A percentile compares a stretch with the other conserved stretches of the same genome.
phyloP scores from a whole-genome alignment of 441 rosid species.

The Gossypium davidsonii region DNA sequence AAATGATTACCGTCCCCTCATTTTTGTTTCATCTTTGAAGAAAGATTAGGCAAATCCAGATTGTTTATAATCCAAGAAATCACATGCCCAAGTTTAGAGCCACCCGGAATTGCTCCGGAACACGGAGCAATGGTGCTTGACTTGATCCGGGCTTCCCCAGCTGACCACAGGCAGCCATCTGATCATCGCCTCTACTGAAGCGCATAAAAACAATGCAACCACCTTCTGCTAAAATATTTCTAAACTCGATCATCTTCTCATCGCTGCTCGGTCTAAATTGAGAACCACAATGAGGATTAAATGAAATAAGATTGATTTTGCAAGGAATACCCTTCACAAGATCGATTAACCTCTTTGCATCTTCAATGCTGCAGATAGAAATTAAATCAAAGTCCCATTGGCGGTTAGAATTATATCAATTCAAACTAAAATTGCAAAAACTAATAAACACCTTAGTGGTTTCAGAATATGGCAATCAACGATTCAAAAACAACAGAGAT shows the following conservation, averaged over 20 bases:
- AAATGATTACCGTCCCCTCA: not conserved
- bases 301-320: conserved; percentile 85
- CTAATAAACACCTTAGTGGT: not conserved
- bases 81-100: conserved; percentile 32
- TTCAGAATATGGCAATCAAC: not conserved
- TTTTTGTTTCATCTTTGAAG: not conserved
- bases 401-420: conserved; percentile 9
- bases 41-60: not conserved
- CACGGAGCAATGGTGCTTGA: conserved; percentile 65
- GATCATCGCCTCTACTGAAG: conserved; percentile 74
- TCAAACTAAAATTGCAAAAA: not conserved
- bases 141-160: conserved; percentile 65
- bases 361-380: conserved; percentile 54
- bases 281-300: conserved; percentile 79
- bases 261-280: conserved; percentile 59
- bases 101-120: conserved; percentile 60
- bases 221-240: conserved; percentile 59
- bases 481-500: not conserved
- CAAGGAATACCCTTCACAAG: conserved; percentile 88
- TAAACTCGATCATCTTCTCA: conserved; percentile 71
- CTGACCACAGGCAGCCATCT: conserved; percentile 98
- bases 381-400: not conserved
- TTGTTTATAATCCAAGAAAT: not conserved
- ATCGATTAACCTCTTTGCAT: conserved; percentile 72
- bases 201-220: conserved; percentile 58